Percentiles rank a stretch among this genome's conserved stretches.
Conservation (phyloP, 129 eudicot species). For the Centella asiatica region DNA sequence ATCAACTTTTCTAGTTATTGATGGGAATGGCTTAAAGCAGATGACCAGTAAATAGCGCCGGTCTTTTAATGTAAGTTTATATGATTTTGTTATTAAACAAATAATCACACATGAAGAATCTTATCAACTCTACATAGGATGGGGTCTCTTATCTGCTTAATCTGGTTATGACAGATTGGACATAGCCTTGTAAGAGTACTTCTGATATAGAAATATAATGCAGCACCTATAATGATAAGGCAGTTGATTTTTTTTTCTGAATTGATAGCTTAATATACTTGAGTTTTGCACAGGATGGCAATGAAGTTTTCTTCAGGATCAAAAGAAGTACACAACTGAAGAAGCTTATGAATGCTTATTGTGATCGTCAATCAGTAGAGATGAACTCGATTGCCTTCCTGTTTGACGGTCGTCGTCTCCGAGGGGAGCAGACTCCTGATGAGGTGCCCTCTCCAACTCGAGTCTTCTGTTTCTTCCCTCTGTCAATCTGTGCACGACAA, state of each 20-base stretch:
- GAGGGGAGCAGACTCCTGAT: slow-evolving; percentile 15
- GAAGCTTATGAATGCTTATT: slow-evolving; percentile 18
- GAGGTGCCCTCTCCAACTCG: not conserved
- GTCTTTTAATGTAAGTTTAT: too few species aligned
- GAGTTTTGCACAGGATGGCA: slow-evolving; percentile 11
- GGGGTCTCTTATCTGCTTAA: too few species aligned
- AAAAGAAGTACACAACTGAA: slow-evolving; percentile 15
- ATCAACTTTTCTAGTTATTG: too few species aligned
- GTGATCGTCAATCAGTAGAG: slow-evolving; percentile 18
- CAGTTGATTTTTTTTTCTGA: not conserved
- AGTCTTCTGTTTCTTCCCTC: not conserved
- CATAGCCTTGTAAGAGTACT: too few species aligned
- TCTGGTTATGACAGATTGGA: too few species aligned
- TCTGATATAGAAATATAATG: too few species aligned
- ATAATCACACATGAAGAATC: too few species aligned
- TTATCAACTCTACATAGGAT: too few species aligned
- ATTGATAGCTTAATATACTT: not conserved
- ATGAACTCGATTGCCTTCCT: slow-evolving; percentile 12
- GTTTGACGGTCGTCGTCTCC: slow-evolving; percentile 20
- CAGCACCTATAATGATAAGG: too few species aligned
- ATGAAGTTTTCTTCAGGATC: slow-evolving; percentile 19
- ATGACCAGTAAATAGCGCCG: too few species aligned
- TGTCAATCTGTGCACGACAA: not conserved
- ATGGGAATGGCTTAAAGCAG: too few species aligned
- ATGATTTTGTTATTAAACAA: too few species aligned